Evolutionary conservation across 768 basidiomycete genomes (phyloP).

Genomic region (Tylopilus subfusipes): DNA sequence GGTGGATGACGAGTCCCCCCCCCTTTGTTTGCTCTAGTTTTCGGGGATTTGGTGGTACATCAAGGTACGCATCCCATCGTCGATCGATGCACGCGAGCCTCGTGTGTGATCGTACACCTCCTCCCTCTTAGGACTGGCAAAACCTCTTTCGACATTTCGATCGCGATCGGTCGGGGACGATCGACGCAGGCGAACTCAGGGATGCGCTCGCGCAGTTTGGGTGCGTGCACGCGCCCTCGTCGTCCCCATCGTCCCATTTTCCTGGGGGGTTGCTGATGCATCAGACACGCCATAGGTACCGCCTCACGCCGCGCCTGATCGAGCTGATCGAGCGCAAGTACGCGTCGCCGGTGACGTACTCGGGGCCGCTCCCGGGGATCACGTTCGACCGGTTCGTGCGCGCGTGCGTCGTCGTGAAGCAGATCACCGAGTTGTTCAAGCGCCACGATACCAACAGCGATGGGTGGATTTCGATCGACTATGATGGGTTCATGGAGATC

Average conservation of each 20-base stretch:
- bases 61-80: conserved; percentile 38
- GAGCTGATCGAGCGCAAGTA: conserved; percentile 75
- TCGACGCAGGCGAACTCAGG: conserved; percentile 65
- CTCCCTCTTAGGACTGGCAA: conserved; percentile 64
- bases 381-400: conserved; percentile 85
- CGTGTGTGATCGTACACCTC: no score
- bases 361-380: conserved; percentile 52
- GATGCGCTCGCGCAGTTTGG: conserved; percentile 76
- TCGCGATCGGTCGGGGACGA: conserved; percentile 76
- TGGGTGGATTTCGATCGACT: conserved; percentile 51
- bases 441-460: conserved; percentile 60
- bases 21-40: conserved; percentile 40
- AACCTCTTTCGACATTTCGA: conserved; percentile 82
- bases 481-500: conserved; percentile 53
- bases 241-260: background rate
- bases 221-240: conserved; percentile 27
- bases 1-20: background rate
- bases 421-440: conserved; percentile 69
- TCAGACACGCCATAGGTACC: conserved; percentile 45
- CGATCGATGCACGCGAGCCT: background rate
- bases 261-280: background rate
- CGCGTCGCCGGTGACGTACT: conserved; percentile 39
- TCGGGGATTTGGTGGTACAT: conserved; percentile 79
- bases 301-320: conserved; percentile 63
- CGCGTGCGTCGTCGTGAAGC: conserved; percentile 79